Evolutionary conservation across 495 filamentous ascomycete species (phyloP), one percentile per base, ranked within the genome.

Genomic region (Geopyxis carbonaria): DNA sequence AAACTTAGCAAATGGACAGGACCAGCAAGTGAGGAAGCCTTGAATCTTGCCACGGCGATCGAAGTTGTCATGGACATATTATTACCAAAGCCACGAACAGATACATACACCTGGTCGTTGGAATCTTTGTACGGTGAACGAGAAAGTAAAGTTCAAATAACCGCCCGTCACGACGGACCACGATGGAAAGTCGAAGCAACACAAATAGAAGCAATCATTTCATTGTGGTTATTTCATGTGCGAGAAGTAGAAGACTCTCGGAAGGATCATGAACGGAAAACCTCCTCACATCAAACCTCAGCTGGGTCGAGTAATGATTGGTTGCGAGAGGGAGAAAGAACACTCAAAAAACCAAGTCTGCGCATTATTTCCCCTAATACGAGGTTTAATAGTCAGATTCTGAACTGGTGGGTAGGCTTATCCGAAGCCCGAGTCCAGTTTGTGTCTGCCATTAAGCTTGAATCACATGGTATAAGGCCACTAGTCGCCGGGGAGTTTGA

Each of bases 31-130:
- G 16, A 31, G 22, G n/a, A 14, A 20, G 42, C 42, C 5, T 23
- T 45, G 25, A 5, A 4, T n/a, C 16, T 45, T 31, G 42, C 42
- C 14, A 29, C 19, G 9, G 22, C 35, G 5, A 40, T 45, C 23
- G 42, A 45, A 24, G n/a, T 29, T 18, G 31, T 39, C 18, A 44
- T 44, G 41, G 29, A 34, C 11, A 34, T 34, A n/a, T 15, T 30
- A 11, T 30, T 34, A n/a, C 18, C 31, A 3, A 13, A n/a, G 1
- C 11, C 31, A 13, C 10, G 10, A 18, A 34, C 14, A 13, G 9
- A 34, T 14, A 34, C 11, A n/a, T 34, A 14, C 31, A 34, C 31
- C 31, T 34, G 31, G 31, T 30, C 31, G 3, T 18, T 34, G 11
- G 31, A 13, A 34, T 13, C 11, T 34, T n/a, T n/a, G n/a, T n/a